Conservation (phyloP, 495 filamentous ascomycete genomes). For the Podospora conica region DNA sequence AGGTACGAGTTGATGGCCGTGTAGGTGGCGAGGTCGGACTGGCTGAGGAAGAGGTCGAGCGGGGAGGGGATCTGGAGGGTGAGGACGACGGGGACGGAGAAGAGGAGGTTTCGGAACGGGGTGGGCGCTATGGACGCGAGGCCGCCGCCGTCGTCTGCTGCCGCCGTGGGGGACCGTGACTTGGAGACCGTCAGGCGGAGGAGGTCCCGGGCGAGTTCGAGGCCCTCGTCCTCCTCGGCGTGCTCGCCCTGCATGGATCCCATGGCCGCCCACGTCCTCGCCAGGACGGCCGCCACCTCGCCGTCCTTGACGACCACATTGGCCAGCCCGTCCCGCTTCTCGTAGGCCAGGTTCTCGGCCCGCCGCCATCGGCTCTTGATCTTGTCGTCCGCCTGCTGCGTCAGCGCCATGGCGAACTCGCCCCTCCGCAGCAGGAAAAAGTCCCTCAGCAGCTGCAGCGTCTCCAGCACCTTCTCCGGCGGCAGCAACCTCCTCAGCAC, state of each 20-base stretch:
- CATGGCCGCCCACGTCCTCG: slow-evolving; percentile 70
- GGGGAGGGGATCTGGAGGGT: slow-evolving; percentile 71
- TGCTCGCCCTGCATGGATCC: slow-evolving; percentile 63
- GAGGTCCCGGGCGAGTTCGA: slow-evolving; percentile 75
- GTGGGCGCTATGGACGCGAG: slow-evolving; percentile 34
- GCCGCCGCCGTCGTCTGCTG: slow-evolving; percentile 14
- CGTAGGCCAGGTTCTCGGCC: slow-evolving; percentile 47
- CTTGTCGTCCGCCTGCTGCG: slow-evolving; percentile 73
- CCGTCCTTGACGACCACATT: slow-evolving; percentile 75
- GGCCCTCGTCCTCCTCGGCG: slow-evolving; percentile 65
- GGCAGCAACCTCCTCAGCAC: slow-evolving; percentile 76
- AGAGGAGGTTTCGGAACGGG: slow-evolving; percentile 72
- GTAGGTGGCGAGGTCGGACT: slow-evolving; percentile 68
- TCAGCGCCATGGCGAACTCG: slow-evolving; percentile 83
- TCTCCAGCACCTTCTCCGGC: slow-evolving; percentile 64
- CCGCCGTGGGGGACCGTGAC: slow-evolving; percentile 24
- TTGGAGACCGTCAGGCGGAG: slow-evolving; percentile 60
- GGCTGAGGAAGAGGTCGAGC: slow-evolving; percentile 77
- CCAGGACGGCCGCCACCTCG: slow-evolving; percentile 69
- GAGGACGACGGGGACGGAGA: slow-evolving; percentile 67
- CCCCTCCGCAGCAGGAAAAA: slow-evolving; percentile 84
- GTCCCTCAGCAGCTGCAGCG: slow-evolving; percentile 69
- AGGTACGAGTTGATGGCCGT: slow-evolving; percentile 82
- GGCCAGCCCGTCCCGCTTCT: slow-evolving; percentile 43
- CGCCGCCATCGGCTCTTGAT: slow-evolving; percentile 53